Base-by-base conservation (phyloP, 2,329 filamentous ascomycete species). In the Colletotrichum tofieldiae region DNA sequence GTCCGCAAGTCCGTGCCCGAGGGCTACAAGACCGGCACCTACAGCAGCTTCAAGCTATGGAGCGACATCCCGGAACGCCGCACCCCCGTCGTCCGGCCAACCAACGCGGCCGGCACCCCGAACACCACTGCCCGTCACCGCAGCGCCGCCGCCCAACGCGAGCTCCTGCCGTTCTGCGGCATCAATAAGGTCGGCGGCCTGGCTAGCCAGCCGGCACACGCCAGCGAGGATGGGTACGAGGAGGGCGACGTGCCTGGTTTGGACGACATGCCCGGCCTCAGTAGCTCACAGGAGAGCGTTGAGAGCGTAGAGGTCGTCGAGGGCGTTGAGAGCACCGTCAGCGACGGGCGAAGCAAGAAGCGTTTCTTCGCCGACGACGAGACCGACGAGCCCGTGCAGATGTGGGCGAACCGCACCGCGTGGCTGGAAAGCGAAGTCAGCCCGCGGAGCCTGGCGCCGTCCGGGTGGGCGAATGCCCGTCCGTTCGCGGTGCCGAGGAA, bases 1-100 rank as follows among this genome's bases (percentile, higher is more conserved):
- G 89, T 98, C 62, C 93, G 96, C 79, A 98, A 98, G 84, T 93
- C 93, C 14, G 93, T 98, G 9, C 93, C 94, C 0, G 95, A 98
- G 80, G 96, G 96, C 72, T 98, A 98, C 88, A 97, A 97, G 85
- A 97, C 94, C 1, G 89, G 89, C 67, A 81, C 80, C 74, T 77
- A 79, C 64, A 84, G 86, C 78, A 82, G 80, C 73, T 90, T 90
- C 78, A 83, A 86, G 58, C 82, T 91, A 29, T 90, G 88, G 82
- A 79, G 82, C 64, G 85, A 87, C 23, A 67, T 64, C 64, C 69
- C 76, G 63, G 54, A 45, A 37, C 39, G 26, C 52, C 35, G 29
- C 5, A 32, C 12, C 23, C 56, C 68, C 51, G 68, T 74, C 71
- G 66, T 11, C 68, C 68, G 9, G 51, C 39, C 78, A 77, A 64